phyloP scores from a whole-genome alignment of 371 early-diverging fungal species.

The Mortierella polycephala region DNA sequence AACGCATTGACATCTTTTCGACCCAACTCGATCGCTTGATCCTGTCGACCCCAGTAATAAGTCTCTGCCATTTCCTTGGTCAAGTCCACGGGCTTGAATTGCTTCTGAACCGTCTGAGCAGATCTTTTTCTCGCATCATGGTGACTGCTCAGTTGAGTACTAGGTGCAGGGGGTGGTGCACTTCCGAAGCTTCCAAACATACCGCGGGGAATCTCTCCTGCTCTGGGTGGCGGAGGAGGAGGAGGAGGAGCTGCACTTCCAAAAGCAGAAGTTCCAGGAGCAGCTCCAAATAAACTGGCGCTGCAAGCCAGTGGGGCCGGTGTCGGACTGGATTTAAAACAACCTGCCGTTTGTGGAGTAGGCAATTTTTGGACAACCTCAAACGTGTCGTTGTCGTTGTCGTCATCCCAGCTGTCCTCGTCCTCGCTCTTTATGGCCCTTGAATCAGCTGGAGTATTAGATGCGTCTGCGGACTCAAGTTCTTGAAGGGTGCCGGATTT shows the following conservation, averaged over 20 bases:
- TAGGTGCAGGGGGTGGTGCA: background rate
- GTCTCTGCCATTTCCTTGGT: constrained; percentile 52
- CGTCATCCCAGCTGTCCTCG: background rate
- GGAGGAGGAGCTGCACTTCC: background rate
- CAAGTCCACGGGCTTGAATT: constrained; percentile 46
- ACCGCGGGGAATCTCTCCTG: too few species aligned
- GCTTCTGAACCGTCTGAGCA: constrained; percentile 13
- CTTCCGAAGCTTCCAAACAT: background rate
- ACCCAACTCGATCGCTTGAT: constrained; percentile 2
- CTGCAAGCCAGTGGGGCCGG: too few species aligned
- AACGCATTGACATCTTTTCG: constrained; percentile 52
- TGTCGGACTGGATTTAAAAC: too few species aligned
- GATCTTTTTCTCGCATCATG: constrained; percentile 7
- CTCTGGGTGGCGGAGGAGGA: background rate
- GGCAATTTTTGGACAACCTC: too few species aligned
- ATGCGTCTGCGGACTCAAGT: background rate
- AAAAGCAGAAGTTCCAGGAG: constrained; percentile 3
- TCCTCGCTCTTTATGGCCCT: background rate
- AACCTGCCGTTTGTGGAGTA: too few species aligned
- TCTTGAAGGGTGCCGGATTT: constrained; percentile 22
- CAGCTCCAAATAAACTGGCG: background rate
- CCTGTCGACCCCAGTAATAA: constrained; percentile 39
- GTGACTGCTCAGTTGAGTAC: background rate
- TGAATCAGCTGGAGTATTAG: too few species aligned
- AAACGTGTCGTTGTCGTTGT: background rate